phyloP scores from a whole-genome alignment of 495 filamentous ascomycete species.

The Bathelium albidoporum region DNA sequence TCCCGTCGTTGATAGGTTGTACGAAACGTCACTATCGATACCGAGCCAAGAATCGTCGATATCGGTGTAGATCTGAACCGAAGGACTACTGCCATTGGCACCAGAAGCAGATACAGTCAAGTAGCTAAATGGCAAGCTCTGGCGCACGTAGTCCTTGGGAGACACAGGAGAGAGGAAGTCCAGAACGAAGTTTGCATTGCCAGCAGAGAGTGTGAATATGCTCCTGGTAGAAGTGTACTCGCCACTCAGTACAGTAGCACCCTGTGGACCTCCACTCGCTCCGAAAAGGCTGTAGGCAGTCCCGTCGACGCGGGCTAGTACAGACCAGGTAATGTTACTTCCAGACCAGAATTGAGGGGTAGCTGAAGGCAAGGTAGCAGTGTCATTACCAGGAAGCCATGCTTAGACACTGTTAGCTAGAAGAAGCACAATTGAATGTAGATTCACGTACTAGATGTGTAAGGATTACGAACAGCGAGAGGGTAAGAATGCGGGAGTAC shows the following conservation, averaged over 20 bases:
- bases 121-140: constrained; percentile 19
- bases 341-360: constrained; percentile 44
- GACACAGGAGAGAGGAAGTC: constrained; percentile 27
- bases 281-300: constrained; percentile 42
- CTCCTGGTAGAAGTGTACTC: constrained; percentile 41
- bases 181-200: constrained; percentile 31
- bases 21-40: not conserved
- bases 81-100: constrained; percentile 16
- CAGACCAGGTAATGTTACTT: constrained; percentile 37
- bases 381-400: constrained; percentile 37
- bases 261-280: constrained; percentile 23
- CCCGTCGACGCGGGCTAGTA: constrained; percentile 40
- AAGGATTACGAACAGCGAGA: constrained; percentile 40
- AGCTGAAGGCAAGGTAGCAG: constrained; percentile 31
- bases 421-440: not conserved
- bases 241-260: constrained; percentile 33
- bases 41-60: constrained; percentile 45
- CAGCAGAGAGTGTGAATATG: constrained; percentile 36
- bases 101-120: constrained; percentile 18
- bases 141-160: constrained; percentile 12
- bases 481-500: constrained; percentile 38
- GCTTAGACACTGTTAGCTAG: constrained; percentile 20
- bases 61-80: constrained; percentile 39
- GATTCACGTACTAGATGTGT: constrained; percentile 30
- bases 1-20: not conserved